These are phyloP conservation scores for Helenozyma baotianmanensis DNA, from an alignment of 805 yeast species.

Conservation along the genomic window DNA sequence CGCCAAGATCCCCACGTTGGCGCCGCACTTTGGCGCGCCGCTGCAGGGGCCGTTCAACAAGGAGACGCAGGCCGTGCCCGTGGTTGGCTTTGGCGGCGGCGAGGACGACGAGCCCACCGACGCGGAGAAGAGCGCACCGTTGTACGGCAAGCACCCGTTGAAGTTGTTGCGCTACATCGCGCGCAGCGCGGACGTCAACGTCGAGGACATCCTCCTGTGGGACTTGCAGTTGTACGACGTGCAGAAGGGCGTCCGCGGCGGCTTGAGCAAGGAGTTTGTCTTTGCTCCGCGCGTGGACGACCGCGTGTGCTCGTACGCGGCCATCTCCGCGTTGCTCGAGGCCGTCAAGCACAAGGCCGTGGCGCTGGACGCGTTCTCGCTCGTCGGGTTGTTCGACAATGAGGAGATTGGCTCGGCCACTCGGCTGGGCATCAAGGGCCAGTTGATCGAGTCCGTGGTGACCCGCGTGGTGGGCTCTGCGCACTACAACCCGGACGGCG, in stretches of 20 bases:
- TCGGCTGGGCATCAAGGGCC: slow-evolving; percentile 81
- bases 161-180: slow-evolving; percentile 67
- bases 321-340: slow-evolving; percentile 53
- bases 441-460: slow-evolving; percentile 61
- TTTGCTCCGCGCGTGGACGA: slow-evolving; percentile 85
- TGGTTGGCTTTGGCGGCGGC: slow-evolving; percentile 52
- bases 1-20: slow-evolving; percentile 79
- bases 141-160: slow-evolving; percentile 65
- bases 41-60: slow-evolving; percentile 67
- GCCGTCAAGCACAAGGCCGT: slow-evolving; percentile 22
- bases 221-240: slow-evolving; percentile 80
- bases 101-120: slow-evolving; percentile 45
- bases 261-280: slow-evolving; percentile 69
- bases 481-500: slow-evolving; percentile 14
- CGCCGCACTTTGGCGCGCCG: slow-evolving; percentile 79
- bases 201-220: slow-evolving; percentile 59
- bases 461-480: slow-evolving; percentile 45
- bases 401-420: slow-evolving; percentile 83
- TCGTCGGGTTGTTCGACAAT: slow-evolving; percentile 68
- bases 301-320: slow-evolving; percentile 75
- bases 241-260: slow-evolving; percentile 76
- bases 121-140: slow-evolving; percentile 58
- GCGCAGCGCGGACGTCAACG: slow-evolving; percentile 51
- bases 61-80: slow-evolving; percentile 77
- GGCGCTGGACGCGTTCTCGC: slow-evolving; percentile 39